Conservation (phyloP, 257 asterid genomes). For the Solanum lignicaule region DNA sequence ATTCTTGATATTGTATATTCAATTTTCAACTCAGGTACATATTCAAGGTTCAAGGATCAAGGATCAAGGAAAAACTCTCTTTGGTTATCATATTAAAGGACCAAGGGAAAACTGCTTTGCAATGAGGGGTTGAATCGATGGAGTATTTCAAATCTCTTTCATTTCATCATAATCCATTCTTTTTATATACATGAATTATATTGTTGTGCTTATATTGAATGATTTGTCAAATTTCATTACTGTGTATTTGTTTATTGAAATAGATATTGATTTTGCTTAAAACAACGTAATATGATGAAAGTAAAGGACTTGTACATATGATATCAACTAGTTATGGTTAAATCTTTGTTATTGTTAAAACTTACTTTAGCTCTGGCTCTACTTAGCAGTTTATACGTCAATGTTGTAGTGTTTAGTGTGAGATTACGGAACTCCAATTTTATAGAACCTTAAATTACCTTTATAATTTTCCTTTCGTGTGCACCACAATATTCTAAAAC, state of each 20-base stretch:
- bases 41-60: too few species aligned
- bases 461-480: slow-evolving; percentile 24
- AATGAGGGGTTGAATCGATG: background rate
- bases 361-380: background rate
- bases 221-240: background rate
- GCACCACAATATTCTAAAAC: slow-evolving; percentile 94
- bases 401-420: background rate
- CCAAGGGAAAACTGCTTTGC: background rate
- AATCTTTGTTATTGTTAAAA: background rate
- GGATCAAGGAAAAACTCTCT: too few species aligned
- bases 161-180: background rate
- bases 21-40: too few species aligned
- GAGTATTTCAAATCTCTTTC: background rate
- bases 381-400: background rate
- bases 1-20: too few species aligned
- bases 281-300: background rate
- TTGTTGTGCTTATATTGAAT: background rate
- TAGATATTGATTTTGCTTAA: background rate
- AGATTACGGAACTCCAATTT: background rate
- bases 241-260: background rate
- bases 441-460: background rate
- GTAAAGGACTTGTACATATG: too few species aligned
- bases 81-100: too few species aligned
- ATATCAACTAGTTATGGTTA: background rate
- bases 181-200: background rate